phyloP scores from a whole-genome alignment of 495 filamentous ascomycete species.

The Lepidopterella palustris region DNA sequence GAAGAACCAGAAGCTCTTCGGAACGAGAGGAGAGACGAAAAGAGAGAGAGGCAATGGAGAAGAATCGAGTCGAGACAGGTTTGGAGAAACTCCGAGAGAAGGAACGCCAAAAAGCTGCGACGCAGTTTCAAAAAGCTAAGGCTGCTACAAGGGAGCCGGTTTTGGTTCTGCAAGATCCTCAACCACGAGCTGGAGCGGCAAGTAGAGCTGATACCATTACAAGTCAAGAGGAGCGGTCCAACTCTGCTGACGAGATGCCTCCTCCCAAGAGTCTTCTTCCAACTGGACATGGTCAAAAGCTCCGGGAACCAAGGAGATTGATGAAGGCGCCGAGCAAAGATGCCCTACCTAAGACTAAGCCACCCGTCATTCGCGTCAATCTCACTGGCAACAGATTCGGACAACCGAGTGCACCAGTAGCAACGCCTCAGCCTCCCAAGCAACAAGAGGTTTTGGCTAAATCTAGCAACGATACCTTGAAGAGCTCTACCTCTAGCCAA shows the following conservation, averaged over 20 bases:
- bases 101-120: conserved; percentile 43
- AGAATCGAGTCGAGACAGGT: conserved; percentile 48
- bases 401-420: conserved; percentile 15
- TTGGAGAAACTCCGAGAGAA: conserved; percentile 59
- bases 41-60: conserved; percentile 53
- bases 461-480: conserved; percentile 60
- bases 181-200: conserved; percentile 13
- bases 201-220: conserved; percentile 6
- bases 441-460: conserved; percentile 51
- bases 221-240: conserved; percentile 35
- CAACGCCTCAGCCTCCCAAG: conserved; percentile 45
- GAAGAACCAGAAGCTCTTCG: conserved; percentile 65
- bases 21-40: conserved; percentile 63
- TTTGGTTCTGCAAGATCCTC: conserved; percentile 1
- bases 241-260: conserved; percentile 47
- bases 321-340: conserved; percentile 63
- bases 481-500: conserved; percentile 57
- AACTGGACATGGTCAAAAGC: conserved; percentile 44
- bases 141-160: conserved; percentile 17
- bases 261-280: conserved; percentile 50
- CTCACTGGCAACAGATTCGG: conserved; percentile 39
- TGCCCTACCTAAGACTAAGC: conserved; percentile 55
- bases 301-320: conserved; percentile 55
- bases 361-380: conserved; percentile 71
- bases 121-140: conserved; percentile 29